A percentile compares a stretch with the other conserved stretches of the same genome.
These are phyloP conservation scores for Elsinoe fawcettii DNA, from an alignment of 2,329 filamentous ascomycete genomes.

Conservation along the genomic window DNA sequence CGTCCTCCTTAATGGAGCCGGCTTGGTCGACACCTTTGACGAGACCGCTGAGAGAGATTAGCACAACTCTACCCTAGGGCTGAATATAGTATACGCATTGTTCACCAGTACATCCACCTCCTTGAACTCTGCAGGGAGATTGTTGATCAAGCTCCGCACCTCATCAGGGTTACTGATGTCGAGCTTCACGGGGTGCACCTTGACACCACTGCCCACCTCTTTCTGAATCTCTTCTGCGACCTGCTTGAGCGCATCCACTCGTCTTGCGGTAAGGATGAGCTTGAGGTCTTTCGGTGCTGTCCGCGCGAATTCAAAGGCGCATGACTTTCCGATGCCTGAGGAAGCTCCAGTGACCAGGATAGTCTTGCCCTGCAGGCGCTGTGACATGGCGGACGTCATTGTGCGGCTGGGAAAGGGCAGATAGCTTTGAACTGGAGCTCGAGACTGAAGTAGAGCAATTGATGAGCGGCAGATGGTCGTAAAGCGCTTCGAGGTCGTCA, in stretches of 20 bases:
- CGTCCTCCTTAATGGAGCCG: slow-evolving; percentile 70
- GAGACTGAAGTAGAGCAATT: neutral
- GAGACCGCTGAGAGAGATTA: slow-evolving; percentile 55
- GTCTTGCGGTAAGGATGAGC: slow-evolving; percentile 80
- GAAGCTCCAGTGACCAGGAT: slow-evolving; percentile 86
- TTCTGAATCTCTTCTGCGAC: slow-evolving; percentile 67
- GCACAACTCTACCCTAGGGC: neutral
- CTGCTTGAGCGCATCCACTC: slow-evolving; percentile 68
- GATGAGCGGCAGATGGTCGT: neutral
- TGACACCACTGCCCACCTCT: slow-evolving; percentile 70
- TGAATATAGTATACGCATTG: slow-evolving; percentile 61
- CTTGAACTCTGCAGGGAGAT: slow-evolving; percentile 71
- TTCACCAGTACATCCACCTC: slow-evolving; percentile 87
- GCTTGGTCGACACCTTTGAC: slow-evolving; percentile 83
- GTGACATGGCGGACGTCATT: slow-evolving; percentile 62
- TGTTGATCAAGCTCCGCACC: slow-evolving; percentile 62
- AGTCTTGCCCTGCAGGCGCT: slow-evolving; percentile 89
- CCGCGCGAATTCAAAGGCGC: slow-evolving; percentile 86
- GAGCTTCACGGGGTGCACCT: slow-evolving; percentile 73
- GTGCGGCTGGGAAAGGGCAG: slow-evolving; percentile 28
- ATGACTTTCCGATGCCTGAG: slow-evolving; percentile 77
- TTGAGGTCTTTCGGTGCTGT: slow-evolving; percentile 72
- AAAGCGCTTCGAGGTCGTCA: neutral
- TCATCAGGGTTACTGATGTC: slow-evolving; percentile 78
- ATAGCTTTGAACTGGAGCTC: slow-evolving; percentile 3